phyloP scores from a whole-genome alignment of 1,284 basidiomycete species.

The Anthracocystis walkeri region DNA sequence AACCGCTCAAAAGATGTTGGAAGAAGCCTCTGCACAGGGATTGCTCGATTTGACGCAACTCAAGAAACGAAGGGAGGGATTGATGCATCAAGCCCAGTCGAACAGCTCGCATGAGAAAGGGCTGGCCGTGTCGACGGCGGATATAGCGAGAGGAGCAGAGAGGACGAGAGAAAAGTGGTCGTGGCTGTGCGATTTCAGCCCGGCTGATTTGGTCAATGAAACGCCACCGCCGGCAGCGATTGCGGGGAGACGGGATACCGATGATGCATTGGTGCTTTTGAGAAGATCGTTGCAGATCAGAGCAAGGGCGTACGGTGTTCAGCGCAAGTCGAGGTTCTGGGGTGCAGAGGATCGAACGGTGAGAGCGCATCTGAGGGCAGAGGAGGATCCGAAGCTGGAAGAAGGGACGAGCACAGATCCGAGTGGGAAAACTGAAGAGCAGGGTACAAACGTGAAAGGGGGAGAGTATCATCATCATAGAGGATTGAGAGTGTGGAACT shows the following conservation, averaged over 20 bases:
- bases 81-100: constrained; percentile 11
- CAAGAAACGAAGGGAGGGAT: constrained; percentile 1
- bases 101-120: not conserved
- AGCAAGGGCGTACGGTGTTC: constrained; percentile 34
- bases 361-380: constrained; percentile 14
- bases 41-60: constrained; percentile 26
- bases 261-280: constrained; percentile 32
- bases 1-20: constrained; percentile 27
- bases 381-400: constrained; percentile 1
- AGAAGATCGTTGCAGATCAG: constrained; percentile 36
- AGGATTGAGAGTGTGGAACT: constrained; percentile 37
- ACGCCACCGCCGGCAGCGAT: constrained; percentile 61
- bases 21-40: constrained; percentile 37
- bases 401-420: constrained; percentile 23
- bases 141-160: constrained; percentile 20
- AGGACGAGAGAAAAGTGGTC: constrained; percentile 36
- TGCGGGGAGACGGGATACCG: constrained; percentile 57
- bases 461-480: constrained; percentile 23
- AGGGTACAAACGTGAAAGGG: constrained; percentile 1
- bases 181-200: constrained; percentile 44
- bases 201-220: constrained; percentile 50
- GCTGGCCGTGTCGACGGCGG: constrained; percentile 6
- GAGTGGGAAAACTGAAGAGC: constrained; percentile 8
- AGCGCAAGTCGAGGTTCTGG: constrained; percentile 35
- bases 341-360: constrained; percentile 34